phyloP scores from a whole-genome alignment of 169 alveolate species.

The Cryptosporidium muris region DNA sequence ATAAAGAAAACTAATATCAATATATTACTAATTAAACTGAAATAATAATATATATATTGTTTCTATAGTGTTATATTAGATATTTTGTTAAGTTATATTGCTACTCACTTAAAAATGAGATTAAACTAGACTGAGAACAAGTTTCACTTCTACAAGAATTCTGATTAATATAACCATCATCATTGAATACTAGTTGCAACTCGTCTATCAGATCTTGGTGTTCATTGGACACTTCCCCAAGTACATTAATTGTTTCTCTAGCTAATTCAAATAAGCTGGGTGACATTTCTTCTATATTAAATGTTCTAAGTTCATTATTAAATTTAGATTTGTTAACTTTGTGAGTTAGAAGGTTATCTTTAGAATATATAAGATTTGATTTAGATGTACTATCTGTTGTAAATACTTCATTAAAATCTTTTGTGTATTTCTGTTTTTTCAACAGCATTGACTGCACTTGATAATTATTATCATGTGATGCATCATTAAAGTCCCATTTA shows the following conservation, averaged over 20 bases:
- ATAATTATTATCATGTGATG: too few species aligned
- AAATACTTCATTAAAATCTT: too few species aligned
- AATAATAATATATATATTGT: neutral
- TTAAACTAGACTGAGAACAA: slow-evolving; percentile 62
- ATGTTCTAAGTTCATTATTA: neutral
- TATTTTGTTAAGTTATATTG: neutral
- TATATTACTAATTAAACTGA: too few species aligned
- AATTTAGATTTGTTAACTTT: too few species aligned
- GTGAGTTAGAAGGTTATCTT: too few species aligned
- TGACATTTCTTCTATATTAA: neutral
- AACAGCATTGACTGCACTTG: too few species aligned
- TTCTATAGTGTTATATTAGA: neutral
- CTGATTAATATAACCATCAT: slow-evolving; percentile 14
- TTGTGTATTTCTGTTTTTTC: too few species aligned
- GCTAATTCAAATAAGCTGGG: slow-evolving; percentile 17
- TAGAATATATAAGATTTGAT: too few species aligned
- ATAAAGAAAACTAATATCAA: too few species aligned
- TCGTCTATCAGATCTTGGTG: slow-evolving; percentile 17
- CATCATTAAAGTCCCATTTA: too few species aligned
- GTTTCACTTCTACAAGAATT: slow-evolving; percentile 30
- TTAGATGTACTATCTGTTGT: too few species aligned
- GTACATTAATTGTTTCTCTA: slow-evolving; percentile 23
- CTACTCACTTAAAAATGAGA: slow-evolving; percentile 63
- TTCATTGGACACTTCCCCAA: slow-evolving; percentile 27
- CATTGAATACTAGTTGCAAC: neutral